Base-by-base conservation (phyloP, 768 basidiomycete species). In the Pleurotus tuoliensis region DNA sequence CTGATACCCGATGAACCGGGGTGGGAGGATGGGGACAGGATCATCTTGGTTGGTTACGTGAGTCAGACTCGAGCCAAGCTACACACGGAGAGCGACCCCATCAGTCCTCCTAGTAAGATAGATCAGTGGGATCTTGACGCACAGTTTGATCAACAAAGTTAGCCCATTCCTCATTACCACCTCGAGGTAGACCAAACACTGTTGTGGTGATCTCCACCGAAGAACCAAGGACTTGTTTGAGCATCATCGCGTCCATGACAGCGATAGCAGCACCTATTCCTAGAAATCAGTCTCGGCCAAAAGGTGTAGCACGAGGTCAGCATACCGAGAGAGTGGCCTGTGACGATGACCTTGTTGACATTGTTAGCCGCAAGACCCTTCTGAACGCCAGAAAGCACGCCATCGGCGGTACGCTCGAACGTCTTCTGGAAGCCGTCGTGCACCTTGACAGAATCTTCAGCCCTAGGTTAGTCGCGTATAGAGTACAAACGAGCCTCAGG, bases 101-200 rank as follows among this genome's bases (percentile, higher is more conserved):
- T 52, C n/a, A 30, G 25, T 37, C 11, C 24, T 16, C 22, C n/a
- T 11, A n/a, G 18, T 4, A 16, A 15, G 25, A n/a, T 7, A n/a
- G 25, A 30, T 43, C n/a, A 43, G 52, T 16, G 13, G 13, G 12
- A 27, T 9, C n/a, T 27, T 49, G 9, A 62, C 65, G 50, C 45
- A 71, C 68, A 47, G 58, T 67, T 24, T 64, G 58, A 56, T 78
- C 77, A 34, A 79, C 66, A 53, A 74, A 72, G 57, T 76, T 60
- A 0, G 78, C 78, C 67, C 73, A 79, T 3, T 63, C 73, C 56
- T 73, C 62, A 64, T 81, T 76, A 1, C 78, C 78, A 30, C 73
- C 73, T 9, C 78, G 68, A 0, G 78, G 79, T 18, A 76, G 67
- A n/a, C 77, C 77, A 51, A 73, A 78, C 27, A 71, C 67, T 12